Evolutionary conservation across 176 grass and related monocot species (phyloP), one percentile per base, ranked within the genome.

Genomic region (Avena insularis): DNA sequence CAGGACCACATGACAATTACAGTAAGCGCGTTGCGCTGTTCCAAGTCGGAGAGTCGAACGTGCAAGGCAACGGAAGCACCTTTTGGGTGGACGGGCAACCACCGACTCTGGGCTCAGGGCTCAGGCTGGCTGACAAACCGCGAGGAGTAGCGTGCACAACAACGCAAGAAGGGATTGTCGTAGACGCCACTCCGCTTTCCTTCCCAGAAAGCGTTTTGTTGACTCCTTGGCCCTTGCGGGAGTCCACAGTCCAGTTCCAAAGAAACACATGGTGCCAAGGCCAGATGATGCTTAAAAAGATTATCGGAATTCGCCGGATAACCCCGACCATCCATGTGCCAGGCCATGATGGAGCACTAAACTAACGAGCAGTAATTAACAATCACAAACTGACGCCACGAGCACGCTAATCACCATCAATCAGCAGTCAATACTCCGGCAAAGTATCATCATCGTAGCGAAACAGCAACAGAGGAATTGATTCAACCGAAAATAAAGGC

Each of bases 301-400:
- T 14, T 13, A 21, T 73, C 54, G 0, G 12, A 57, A 81, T 2
- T 20, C 47, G 11, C 2, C 69, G 46, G 23, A 51, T 79, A 80
- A 75, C 48, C 76, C 79, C 20, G 83, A 71, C 79, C 62, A n/a
- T 55, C 81, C 87, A 84, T 79, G 82, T 84, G 5, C 6, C 38
- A 0, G 7, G 6, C 38, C 38, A 64, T 47, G 65, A 23, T 12
- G 50, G 17, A 2, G 45, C 10, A 20, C 19, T 47, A n/a, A 63
- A 8, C 61, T 80, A 64, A 6, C 13, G 7, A 65, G 51, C 43
- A 33, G 77, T 14, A 55, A 78, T 83, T 35, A 66, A 66, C 54
- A 17, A 46, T 31, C 53, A 14, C 1, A 78, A 53, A 46, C 16
- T 17, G 79, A 47, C 3, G 19, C 11, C 10, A 15, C 13, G 3